Conservation (phyloP, 2,329 filamentous ascomycete species). For the Cladorrhinum sp. region DNA sequence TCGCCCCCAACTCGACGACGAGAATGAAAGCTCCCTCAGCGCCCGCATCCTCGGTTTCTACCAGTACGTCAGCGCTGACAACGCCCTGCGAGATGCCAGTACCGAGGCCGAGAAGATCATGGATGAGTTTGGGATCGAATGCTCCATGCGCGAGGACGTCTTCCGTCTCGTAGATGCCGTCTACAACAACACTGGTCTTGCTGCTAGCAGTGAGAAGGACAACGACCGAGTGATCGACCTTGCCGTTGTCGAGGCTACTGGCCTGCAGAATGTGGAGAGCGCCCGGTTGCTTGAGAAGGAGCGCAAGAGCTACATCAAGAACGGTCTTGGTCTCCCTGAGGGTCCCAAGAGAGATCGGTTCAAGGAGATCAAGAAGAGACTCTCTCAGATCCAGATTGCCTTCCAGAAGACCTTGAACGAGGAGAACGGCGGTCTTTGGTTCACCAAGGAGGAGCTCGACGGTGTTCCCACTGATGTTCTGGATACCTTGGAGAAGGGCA, state of each 20-base stretch:
- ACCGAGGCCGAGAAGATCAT: slow-evolving; percentile 73
- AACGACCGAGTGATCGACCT: slow-evolving; percentile 42
- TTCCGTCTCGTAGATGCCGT: slow-evolving; percentile 64
- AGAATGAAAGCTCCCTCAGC: slow-evolving; percentile 60
- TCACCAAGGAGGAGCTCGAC: slow-evolving; percentile 68
- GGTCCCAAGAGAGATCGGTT: slow-evolving; percentile 72
- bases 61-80: slow-evolving; percentile 70
- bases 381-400: slow-evolving; percentile 69
- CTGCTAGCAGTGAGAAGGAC: slow-evolving; percentile 47
- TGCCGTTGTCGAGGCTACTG: slow-evolving; percentile 24
- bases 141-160: slow-evolving; percentile 77
- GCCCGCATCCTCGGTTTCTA: slow-evolving; percentile 73
- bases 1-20: slow-evolving; percentile 68
- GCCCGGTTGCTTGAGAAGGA: slow-evolving; percentile 73
- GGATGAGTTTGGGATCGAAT: slow-evolving; percentile 75
- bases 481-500: slow-evolving; percentile 66
- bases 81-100: slow-evolving; percentile 68
- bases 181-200: slow-evolving; percentile 45
- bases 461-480: slow-evolving; percentile 72
- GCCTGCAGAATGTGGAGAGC: slow-evolving; percentile 58
- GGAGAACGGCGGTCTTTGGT: slow-evolving; percentile 78
- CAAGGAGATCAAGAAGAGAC: slow-evolving; percentile 80
- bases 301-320: slow-evolving; percentile 71
- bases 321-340: slow-evolving; percentile 68
- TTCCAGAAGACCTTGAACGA: slow-evolving; percentile 81